These are phyloP conservation scores for Hypoxylon subgilvum DNA, from an alignment of 495 filamentous ascomycete genomes.

Conservation along the genomic window DNA sequence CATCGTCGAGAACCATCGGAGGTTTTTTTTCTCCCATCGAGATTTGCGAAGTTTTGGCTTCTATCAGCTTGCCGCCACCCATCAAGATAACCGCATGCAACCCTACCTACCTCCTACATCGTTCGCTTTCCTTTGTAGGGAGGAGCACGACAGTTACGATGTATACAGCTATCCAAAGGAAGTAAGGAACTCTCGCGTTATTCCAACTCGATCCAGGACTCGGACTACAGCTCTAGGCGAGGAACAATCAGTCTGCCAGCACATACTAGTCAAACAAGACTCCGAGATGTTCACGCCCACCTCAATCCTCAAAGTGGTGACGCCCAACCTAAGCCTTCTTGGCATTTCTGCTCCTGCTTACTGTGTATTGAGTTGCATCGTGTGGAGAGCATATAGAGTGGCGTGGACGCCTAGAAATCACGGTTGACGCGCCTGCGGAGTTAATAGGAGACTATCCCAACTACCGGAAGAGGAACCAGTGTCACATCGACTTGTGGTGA, in stretches of 20 bases:
- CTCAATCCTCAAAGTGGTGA: no score
- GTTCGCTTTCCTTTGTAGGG: background rate
- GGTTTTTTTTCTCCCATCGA: conserved; percentile 20
- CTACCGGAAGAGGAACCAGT: background rate
- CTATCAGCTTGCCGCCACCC: background rate
- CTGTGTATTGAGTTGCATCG: conserved; percentile 16
- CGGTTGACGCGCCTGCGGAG: background rate
- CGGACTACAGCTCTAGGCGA: background rate
- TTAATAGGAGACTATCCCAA: background rate
- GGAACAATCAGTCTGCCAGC: no score
- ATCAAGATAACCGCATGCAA: conserved; percentile 15
- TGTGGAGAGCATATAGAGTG: background rate
- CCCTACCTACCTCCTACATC: conserved; percentile 8
- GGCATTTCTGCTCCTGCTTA: conserved; percentile 10
- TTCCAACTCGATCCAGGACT: no score
- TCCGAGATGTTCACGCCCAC: no score
- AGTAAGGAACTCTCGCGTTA: no score
- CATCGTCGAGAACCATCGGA: conserved; percentile 7
- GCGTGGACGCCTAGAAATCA: background rate
- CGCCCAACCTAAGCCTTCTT: conserved; percentile 5
- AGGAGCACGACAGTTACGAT: background rate
- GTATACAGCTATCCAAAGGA: no score
- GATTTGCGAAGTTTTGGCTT: conserved; percentile 7
- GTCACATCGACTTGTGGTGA: background rate
- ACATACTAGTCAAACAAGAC: no score